Conservation (phyloP, 371 early-diverging fungal species). For the Zancudomyces culisetae region DNA sequence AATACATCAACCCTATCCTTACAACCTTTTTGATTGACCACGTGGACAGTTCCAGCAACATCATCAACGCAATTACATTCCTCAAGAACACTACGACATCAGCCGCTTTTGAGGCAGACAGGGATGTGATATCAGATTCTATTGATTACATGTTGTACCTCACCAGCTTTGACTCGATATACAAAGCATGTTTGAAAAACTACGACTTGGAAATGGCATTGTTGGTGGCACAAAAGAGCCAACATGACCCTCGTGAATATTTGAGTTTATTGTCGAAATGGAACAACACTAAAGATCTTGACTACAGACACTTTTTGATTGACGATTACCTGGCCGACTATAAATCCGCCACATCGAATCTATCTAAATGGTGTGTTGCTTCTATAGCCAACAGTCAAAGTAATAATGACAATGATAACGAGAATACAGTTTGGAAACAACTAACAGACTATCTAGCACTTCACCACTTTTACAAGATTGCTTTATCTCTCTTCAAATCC, state of each 20-base stretch:
- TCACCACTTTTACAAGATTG: conserved; percentile 41
- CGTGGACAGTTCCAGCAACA: conserved; percentile 61
- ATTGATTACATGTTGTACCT: conserved; percentile 82
- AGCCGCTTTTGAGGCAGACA: too few relatives aligned
- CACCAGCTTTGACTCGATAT: conserved; percentile 65
- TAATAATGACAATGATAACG: neutral
- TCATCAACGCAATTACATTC: conserved; percentile 56
- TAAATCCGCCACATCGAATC: conserved; percentile 45
- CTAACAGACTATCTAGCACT: conserved; percentile 36
- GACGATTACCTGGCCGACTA: conserved; percentile 63
- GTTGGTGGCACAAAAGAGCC: conserved; percentile 87
- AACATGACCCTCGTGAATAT: conserved; percentile 92
- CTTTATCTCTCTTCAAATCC: conserved; percentile 33
- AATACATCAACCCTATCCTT: conserved; percentile 60
- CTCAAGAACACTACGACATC: conserved; percentile 33
- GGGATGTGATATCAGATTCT: conserved; percentile 54
- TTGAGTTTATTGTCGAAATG: conserved; percentile 72
- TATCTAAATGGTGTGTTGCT: conserved; percentile 23
- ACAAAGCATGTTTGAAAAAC: conserved; percentile 81
- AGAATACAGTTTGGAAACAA: conserved; percentile 31
- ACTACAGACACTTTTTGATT: conserved; percentile 68
- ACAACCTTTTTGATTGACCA: conserved; percentile 76
- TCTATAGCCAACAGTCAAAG: neutral
- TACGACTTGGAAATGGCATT: conserved; percentile 82
- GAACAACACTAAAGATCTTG: conserved; percentile 35